Evolutionary conservation across 306 rosid genomes (phyloP), one percentile per base, ranked within the genome.

Genomic region (Prunus mume): DNA sequence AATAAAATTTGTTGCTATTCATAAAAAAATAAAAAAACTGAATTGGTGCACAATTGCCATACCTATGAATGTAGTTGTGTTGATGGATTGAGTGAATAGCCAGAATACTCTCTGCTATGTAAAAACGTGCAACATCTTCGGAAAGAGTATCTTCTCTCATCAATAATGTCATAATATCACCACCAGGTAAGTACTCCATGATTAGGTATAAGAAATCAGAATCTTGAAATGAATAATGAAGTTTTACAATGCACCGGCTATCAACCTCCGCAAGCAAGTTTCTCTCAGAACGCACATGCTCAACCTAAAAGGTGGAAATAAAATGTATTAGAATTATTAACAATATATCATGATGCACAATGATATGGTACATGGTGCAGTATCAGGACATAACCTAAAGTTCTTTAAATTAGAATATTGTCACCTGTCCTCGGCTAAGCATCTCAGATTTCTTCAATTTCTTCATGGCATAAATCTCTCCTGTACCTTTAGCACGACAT

Each of bases 371-470:
- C 56, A 15, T 22, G 12, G 15, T 24, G 17, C 49, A 34, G 50
- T 72, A 52, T 71, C 49, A 52, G 46, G 63, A 71, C 17, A 3
- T 34, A 34, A 34, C 41, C 41, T 34, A 34, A 38, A 68, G 14
- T 64, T 43, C 60, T 49, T 68, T 18, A 46, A 46, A 25, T 25
- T 60, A 18, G 1, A 73, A 72, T 3, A 34, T 22, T 2, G 52
- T 72, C 84, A 96, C 99, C 99, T 96, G 99, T 71, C 99, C 99
- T n/a, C 99, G 98, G 80, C 97, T 92, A 86, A 96, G 99, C 99
- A 96, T 96, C 68, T 96, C 99, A 46, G 93, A 96, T 76, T 96
- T 96, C 91, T 89, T 96, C 88, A 96, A 79, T 84, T 96, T 96
- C 93, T 96, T 96, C 99, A 89, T 89, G 58, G 98, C 99, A 68